Percentiles rank a stretch among this genome's conserved stretches.
Conservation (phyloP, 768 basidiomycete species). For the Termitomyces sp. region DNA sequence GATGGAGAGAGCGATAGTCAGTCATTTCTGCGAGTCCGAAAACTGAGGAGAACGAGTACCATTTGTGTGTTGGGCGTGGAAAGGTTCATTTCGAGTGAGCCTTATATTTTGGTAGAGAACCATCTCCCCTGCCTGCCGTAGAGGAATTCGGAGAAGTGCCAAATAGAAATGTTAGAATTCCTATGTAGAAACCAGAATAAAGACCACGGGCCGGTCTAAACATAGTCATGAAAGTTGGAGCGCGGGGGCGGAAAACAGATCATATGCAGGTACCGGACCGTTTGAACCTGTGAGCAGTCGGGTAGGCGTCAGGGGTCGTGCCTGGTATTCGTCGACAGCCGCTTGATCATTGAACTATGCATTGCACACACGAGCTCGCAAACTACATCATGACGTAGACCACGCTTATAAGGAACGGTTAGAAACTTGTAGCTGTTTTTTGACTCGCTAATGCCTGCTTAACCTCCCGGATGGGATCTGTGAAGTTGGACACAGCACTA, state of each 20-base stretch:
- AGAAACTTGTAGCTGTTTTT: no score
- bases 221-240: neutral
- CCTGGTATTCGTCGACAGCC: no score
- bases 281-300: no score
- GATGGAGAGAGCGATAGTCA: neutral
- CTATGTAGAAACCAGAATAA: neutral
- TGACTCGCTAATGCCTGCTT: no score
- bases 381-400: neutral
- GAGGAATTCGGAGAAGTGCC: neutral
- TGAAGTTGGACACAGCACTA: no score
- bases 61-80: neutral
- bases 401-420: no score
- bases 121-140: neutral
- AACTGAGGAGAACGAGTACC: neutral
- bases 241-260: neutral
- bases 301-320: no score
- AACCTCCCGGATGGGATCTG: no score
- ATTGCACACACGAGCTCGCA: no score
- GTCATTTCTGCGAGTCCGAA: neutral
- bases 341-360: no score
- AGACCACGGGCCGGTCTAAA: conserved; percentile 3
- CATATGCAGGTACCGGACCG: conserved; percentile 2
- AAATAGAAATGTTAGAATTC: neutral
- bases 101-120: neutral
- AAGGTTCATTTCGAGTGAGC: neutral